Evolutionary conservation across 2,329 filamentous ascomycete species (phyloP), one percentile per base, ranked within the genome.

Genomic region (Venturia asperata): DNA sequence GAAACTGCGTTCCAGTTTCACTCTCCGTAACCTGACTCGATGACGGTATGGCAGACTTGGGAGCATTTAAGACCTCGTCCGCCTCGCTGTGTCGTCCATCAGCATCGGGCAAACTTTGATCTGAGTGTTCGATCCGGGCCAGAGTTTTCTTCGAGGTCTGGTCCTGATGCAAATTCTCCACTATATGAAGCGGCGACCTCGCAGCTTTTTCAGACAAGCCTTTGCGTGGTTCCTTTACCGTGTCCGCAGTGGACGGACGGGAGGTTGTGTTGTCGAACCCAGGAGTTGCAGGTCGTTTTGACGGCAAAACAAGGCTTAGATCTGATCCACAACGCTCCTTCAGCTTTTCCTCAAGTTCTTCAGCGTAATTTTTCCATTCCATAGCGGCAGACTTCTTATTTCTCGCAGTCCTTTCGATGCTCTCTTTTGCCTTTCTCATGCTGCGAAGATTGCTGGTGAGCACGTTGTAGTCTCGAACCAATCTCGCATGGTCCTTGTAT

Each of bases 11-110:
- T 13, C 68, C 61, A 15, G 61, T 67, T 62, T 77, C 75, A 52
- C 74, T 73, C 61, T 76, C 74, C 5, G 78, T 81, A 2, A 76
- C 79, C 67, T 80, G 78, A 65, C 78, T 80, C 1, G 78, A 81
- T 17, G 70, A 70, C 5, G 71, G 66, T 6, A 42, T 39, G 4
- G 30, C 60, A 42, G 60, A 61, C 37, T n/a, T 42, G 39, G 60
- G 21, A 39, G 34, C 60, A 21, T 34, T 34, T 19, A 19, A 58
- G 52, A 58, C 52, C 19, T 58, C 30, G n/a, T 27, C 52, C 9
- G 52, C 52, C 19, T 58, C 52, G 19, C 52, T 58, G 10, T 37
- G 52, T 37, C 52, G 52, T 58, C 30, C 30, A 58, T 37, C 52
- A 37, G 52, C 52, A 15, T 58, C 52, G 27, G 30, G 52, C 52